phyloP scores from a whole-genome alignment of 805 yeast species.

The Starmera caribaea region DNA sequence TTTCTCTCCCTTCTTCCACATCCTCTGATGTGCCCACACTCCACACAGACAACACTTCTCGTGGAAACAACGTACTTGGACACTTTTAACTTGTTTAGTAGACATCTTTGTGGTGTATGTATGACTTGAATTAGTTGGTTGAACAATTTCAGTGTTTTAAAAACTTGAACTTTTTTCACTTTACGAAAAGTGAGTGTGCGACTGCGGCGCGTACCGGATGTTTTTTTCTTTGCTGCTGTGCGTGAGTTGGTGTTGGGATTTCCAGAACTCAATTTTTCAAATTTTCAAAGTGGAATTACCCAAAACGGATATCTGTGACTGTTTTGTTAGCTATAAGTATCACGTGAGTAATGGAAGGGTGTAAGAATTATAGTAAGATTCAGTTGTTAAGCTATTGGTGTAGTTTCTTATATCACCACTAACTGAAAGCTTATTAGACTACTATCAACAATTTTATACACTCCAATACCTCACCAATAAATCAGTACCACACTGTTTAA shows the following conservation, averaged over 20 bases:
- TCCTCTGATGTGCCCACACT: not conserved
- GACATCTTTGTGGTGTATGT: constrained; percentile 39
- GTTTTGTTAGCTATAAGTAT: no score
- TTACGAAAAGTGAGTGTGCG: not conserved
- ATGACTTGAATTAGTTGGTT: constrained; percentile 5
- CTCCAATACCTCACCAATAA: no score
- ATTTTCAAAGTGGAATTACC: constrained; percentile 5
- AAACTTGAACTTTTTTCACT: constrained; percentile 6
- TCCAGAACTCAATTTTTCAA: not conserved
- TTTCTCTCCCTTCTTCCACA: constrained; percentile 1
- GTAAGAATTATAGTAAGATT: no score
- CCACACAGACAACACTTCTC: not conserved
- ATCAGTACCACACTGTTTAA: no score
- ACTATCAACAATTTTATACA: not conserved
- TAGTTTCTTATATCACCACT: no score
- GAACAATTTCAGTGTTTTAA: constrained; percentile 9
- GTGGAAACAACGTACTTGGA: constrained; percentile 56
- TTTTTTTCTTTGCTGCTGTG: no score
- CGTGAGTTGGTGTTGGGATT: no score
- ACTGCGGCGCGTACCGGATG: not conserved
- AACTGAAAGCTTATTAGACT: no score
- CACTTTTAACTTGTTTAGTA: constrained; percentile 61
- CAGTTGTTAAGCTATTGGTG: no score
- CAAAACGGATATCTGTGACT: constrained; percentile 5
- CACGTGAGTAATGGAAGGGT: no score